These are phyloP conservation scores for Cladophialophora chaetospira DNA, from an alignment of 2,329 filamentous ascomycete genomes.

Conservation along the genomic window DNA sequence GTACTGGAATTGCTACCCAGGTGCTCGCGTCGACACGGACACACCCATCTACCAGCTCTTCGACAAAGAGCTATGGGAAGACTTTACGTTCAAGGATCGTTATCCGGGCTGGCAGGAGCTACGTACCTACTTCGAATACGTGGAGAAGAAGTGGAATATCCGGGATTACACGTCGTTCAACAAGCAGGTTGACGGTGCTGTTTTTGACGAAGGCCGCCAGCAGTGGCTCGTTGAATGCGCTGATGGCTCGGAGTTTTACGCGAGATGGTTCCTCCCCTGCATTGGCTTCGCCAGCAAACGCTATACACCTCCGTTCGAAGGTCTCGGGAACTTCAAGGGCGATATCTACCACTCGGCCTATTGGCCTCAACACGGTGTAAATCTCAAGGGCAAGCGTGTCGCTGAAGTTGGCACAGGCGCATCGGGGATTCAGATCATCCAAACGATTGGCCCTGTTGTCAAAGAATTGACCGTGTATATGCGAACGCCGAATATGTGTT, in stretches of 20 bases:
- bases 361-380: conserved; percentile 62
- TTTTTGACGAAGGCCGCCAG: conserved; percentile 37
- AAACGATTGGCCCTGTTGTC: conserved; percentile 27
- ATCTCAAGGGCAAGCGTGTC: conserved; percentile 60
- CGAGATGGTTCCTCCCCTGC: conserved; percentile 25
- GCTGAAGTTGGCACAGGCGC: conserved; percentile 67
- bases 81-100: conserved; percentile 49
- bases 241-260: conserved; percentile 24
- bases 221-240: conserved; percentile 27
- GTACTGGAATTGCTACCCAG: conserved; percentile 44
- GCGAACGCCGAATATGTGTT: conserved; percentile 61
- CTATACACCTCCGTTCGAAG: conserved; percentile 63
- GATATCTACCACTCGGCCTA: conserved; percentile 62
- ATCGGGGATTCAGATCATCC: conserved; percentile 43
- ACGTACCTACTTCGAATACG: conserved; percentile 45
- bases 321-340: conserved; percentile 61
- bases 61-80: conserved; percentile 44
- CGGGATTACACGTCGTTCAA: conserved; percentile 41
- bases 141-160: conserved; percentile 44
- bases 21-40: conserved; percentile 38
- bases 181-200: conserved; percentile 40
- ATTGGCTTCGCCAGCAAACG: conserved; percentile 59
- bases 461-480: conserved; percentile 51
- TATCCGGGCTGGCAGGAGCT: conserved; percentile 43
- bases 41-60: conserved; percentile 29